Evolutionary conservation across 805 yeast genomes (phyloP).

Genomic region (Metschnikowia anglica): DNA sequence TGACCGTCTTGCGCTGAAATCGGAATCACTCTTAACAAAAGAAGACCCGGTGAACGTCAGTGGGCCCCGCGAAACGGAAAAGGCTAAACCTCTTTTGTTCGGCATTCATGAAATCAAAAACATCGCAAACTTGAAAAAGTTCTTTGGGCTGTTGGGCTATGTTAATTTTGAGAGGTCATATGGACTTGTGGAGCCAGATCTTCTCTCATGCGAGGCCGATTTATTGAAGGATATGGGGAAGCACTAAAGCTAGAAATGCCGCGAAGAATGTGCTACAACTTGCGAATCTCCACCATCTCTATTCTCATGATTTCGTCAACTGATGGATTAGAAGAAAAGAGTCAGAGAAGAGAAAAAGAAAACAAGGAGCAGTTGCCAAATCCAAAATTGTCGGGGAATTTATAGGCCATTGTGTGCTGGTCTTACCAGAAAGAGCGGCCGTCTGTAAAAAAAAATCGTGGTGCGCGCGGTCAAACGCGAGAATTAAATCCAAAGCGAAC

Average conservation of each 20-base stretch:
- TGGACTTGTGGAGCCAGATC: constrained; percentile 39
- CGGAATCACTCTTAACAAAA: constrained; percentile 31
- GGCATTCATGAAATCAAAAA: constrained; percentile 42
- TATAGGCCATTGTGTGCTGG: no score
- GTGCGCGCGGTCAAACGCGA: constrained; percentile 2
- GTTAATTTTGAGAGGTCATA: constrained; percentile 66
- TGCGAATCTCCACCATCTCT: no score
- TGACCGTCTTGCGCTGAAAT: constrained; percentile 45
- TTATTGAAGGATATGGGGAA: constrained; percentile 51
- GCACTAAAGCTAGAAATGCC: not conserved
- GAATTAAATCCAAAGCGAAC: not conserved
- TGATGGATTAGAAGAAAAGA: no score
- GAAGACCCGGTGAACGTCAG: constrained; percentile 40
- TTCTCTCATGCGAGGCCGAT: constrained; percentile 51
- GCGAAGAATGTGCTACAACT: not conserved
- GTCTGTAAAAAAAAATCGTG: no score
- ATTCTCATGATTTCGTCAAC: no score
- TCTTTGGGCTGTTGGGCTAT: constrained; percentile 65
- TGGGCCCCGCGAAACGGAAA: constrained; percentile 26
- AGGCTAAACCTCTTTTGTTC: constrained; percentile 44
- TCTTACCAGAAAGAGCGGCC: no score
- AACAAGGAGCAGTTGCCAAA: no score
- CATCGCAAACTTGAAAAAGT: constrained; percentile 53
- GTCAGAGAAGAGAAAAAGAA: no score
- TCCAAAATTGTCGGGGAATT: no score